Conservation (phyloP, 1,139 yeast genomes). For the Debaryomyces nepalensis region DNA sequence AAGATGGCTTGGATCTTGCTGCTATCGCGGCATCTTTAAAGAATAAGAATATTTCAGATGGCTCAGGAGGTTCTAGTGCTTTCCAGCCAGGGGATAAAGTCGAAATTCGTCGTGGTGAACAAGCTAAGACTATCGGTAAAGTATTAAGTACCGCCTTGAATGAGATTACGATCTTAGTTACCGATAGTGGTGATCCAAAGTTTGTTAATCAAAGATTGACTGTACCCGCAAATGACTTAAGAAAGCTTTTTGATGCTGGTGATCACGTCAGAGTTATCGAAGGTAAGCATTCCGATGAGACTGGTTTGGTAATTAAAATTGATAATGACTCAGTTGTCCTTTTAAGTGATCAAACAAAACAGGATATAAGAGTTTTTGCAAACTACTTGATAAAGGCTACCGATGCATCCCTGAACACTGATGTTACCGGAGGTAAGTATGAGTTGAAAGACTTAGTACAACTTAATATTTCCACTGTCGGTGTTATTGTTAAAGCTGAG, state of each 20-base stretch:
- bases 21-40: slow-evolving; percentile 85
- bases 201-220: slow-evolving; percentile 55
- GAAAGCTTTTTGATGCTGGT: slow-evolving; percentile 88
- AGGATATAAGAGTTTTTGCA: slow-evolving; percentile 90
- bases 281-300: slow-evolving; percentile 91
- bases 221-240: slow-evolving; percentile 78
- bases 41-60: slow-evolving; percentile 47
- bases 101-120: slow-evolving; percentile 91
- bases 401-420: slow-evolving; percentile 58
- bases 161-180: slow-evolving; percentile 63
- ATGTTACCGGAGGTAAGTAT: slow-evolving; percentile 61
- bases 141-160: slow-evolving; percentile 70
- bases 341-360: slow-evolving; percentile 84
- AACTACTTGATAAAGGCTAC: slow-evolving; percentile 82
- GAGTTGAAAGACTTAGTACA: slow-evolving; percentile 91
- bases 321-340: slow-evolving; percentile 86
- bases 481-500: slow-evolving; percentile 88
- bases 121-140: slow-evolving; percentile 83
- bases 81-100: slow-evolving; percentile 96
- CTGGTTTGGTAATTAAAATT: slow-evolving; percentile 88
- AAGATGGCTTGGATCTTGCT: slow-evolving; percentile 79
- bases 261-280: slow-evolving; percentile 93
- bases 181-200: slow-evolving; percentile 55
- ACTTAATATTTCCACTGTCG: slow-evolving; percentile 83
- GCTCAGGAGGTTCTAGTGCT: slow-evolving; percentile 36